Base-by-base conservation (phyloP, 2,329 filamentous ascomycete genomes). In the Torrubiella hemipterigena region DNA sequence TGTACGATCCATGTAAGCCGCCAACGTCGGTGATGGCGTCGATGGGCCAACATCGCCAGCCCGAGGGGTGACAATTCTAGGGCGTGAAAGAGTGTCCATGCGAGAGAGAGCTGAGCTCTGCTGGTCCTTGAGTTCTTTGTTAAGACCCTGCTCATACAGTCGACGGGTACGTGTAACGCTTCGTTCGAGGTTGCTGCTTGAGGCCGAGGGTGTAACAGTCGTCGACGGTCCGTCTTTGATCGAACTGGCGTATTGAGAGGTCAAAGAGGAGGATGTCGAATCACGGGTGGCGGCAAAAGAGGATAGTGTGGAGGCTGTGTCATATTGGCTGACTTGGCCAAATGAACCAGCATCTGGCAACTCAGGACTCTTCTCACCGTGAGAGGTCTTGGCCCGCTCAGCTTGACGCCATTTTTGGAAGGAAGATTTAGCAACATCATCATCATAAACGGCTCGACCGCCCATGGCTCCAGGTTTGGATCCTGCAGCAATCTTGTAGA, bases 231-330 rank as follows among this genome's bases (percentile, higher is more conserved):
- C 56, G 22, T 75, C 71, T 38, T 67, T 73, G 17, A 62, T 33
- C 2, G 70, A 69, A 4, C 62, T 51, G 1, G 67, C 52, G 12
- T 60, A 61, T 37, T 89, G 83, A 14, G 52, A 50, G 1, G 77
- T 74, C 30, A 93, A 64, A 0, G 89, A 95, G 0, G 86, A 95
- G 4, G 85, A 86, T 2, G 87, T 94, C 0, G 89, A 95, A 33
- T 74, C 77, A 17, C 83, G 77, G 17, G 73, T 72, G 23, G 77
- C 69, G 0, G 74, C 77, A 6, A 75, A 79, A 0, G 73, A 78
- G 0, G 85, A 91, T 6, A 77, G 80, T 1, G 83, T 93, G 0
- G 89, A 95, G 2, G 81, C 91, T 0, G 86, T 94, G 14, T 71
- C 72, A 2, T 67, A 65, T 2, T 71, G 65, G 8, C 68, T 63